Conservation (phyloP, 176 grass and related monocot species). For the Poa pratensis region DNA sequence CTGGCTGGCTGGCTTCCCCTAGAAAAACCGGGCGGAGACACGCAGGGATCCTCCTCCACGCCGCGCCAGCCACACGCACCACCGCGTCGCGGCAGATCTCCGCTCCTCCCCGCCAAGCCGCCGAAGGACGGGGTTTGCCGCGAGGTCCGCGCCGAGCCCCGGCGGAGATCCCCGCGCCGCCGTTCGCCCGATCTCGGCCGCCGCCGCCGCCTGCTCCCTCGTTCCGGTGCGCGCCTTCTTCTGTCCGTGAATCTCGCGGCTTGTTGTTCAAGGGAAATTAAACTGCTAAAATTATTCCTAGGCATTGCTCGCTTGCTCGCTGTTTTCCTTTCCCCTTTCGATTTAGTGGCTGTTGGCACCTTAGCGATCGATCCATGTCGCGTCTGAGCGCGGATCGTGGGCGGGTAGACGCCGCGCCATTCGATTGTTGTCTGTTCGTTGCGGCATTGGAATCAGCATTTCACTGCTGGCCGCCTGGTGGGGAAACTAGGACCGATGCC, state of each 20-base stretch:
- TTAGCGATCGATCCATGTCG: neutral
- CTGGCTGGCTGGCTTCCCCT: neutral
- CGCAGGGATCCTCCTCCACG: neutral
- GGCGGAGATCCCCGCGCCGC: neutral
- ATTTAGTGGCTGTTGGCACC: neutral
- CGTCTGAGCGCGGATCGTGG: conserved; percentile 19
- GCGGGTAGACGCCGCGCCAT: neutral
- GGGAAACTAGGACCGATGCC: too few species aligned
- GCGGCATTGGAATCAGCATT: conserved; percentile 6
- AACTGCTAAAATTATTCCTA: neutral
- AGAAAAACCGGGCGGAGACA: neutral
- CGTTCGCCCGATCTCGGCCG: conserved; percentile 35
- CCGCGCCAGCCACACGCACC: neutral
- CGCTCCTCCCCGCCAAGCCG: conserved; percentile 18
- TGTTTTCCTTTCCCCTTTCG: neutral
- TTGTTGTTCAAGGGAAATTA: neutral
- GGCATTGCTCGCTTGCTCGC: neutral
- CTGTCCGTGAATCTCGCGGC: conserved; percentile 10
- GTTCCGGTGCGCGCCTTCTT: neutral
- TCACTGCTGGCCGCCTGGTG: neutral
- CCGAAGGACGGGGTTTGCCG: neutral
- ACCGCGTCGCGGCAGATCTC: conserved; percentile 2
- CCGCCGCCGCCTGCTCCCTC: neutral
- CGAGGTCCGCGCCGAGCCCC: conserved; percentile 34
- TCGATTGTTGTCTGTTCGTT: neutral